Conservation (phyloP, 352 stramenopile species). For the Phytophthora rubi region DNA sequence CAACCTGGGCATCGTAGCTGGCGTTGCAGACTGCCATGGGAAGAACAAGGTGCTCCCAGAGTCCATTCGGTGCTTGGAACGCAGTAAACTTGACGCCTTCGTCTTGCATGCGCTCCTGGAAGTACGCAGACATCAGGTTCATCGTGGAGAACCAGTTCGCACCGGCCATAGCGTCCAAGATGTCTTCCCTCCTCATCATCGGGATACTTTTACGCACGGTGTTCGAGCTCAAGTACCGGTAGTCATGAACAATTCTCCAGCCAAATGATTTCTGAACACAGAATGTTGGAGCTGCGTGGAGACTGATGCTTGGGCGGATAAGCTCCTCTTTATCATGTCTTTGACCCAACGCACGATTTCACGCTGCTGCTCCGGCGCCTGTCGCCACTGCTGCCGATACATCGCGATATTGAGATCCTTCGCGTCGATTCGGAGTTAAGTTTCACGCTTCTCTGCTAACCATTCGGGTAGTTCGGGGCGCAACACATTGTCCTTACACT, state of each 20-base stretch:
- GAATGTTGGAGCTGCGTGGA: conserved; percentile 15
- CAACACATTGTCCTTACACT: conserved; percentile 14
- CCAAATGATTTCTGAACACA: conserved; percentile 26
- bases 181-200: conserved; percentile 29
- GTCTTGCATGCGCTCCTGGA: conserved; percentile 32
- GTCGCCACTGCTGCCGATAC: conserved; percentile 20
- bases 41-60: conserved; percentile 11
- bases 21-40: conserved; percentile 10
- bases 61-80: conserved; percentile 14
- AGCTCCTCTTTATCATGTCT: conserved; percentile 11
- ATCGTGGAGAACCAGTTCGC: conserved; percentile 26
- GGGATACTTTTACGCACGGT: conserved; percentile 12
- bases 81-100: conserved; percentile 30
- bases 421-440: conserved; percentile 12
- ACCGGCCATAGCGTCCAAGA: conserved; percentile 23
- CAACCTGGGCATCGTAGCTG: conserved; percentile 13
- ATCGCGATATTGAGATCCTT: conserved; percentile 7
- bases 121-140: conserved; percentile 29
- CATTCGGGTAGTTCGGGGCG: conserved; percentile 13
- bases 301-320: conserved; percentile 15
- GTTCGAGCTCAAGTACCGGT: conserved; percentile 11
- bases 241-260: conserved; percentile 38
- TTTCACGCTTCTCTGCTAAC: conserved; percentile 9
- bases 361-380: conserved; percentile 24
- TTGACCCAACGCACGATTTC: conserved; percentile 4